Evolutionary conservation across 352 stramenopile genomes (phyloP).

Genomic region (Plasmopara halstedii): DNA sequence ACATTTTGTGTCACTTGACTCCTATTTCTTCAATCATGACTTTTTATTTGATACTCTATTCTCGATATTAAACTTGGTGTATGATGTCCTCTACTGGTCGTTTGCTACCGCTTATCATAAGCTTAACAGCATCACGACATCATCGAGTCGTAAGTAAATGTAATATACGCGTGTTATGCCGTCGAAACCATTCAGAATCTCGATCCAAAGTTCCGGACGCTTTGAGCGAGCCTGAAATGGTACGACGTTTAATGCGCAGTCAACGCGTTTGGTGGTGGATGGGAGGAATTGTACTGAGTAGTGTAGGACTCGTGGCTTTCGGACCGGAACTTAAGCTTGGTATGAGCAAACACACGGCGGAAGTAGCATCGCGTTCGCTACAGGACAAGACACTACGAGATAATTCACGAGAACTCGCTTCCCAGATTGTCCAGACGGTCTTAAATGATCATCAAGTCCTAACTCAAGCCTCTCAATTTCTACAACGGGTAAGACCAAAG

Average conservation of each 20-base stretch:
- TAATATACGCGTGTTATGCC: background rate
- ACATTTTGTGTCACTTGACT: slow-evolving; percentile 16
- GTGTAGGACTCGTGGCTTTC: slow-evolving; percentile 62
- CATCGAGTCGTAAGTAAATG: too few relatives aligned
- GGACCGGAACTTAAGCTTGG: slow-evolving; percentile 66
- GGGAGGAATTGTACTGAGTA: slow-evolving; percentile 25
- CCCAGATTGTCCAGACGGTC: slow-evolving; percentile 83
- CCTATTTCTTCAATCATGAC: background rate
- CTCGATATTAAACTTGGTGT: too few relatives aligned
- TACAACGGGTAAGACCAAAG: slow-evolving; percentile 39
- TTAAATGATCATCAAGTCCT: slow-evolving; percentile 81
- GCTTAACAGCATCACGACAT: background rate
- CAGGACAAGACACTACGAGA: slow-evolving; percentile 76
- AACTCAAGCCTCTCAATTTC: slow-evolving; percentile 65
- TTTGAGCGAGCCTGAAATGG: slow-evolving; percentile 43
- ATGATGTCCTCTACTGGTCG: background rate
- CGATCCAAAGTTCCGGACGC: background rate
- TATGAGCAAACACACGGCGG: slow-evolving; percentile 75
- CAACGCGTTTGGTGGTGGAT: slow-evolving; percentile 59
- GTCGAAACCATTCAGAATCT: background rate
- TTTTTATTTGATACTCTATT: background rate
- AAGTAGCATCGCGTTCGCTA: slow-evolving; percentile 73
- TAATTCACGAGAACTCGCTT: slow-evolving; percentile 68
- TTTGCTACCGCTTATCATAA: background rate
- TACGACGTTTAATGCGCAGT: slow-evolving; percentile 32